Percentiles rank a stretch among this genome's conserved stretches.
Conservation (phyloP, 2,329 filamentous ascomycete species). For the Hymenoscyphus salicellus region DNA sequence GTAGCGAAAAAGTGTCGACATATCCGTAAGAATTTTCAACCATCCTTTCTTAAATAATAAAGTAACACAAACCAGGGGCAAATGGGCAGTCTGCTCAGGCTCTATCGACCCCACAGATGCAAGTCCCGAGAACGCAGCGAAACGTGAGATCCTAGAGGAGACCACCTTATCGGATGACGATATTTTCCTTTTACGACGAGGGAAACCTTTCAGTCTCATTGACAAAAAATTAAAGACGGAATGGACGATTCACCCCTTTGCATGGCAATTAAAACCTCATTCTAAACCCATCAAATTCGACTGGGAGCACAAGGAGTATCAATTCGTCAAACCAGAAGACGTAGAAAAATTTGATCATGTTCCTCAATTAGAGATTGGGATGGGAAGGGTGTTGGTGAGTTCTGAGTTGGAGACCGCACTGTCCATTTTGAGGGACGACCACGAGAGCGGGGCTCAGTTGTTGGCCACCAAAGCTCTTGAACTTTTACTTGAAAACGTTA, state of each 20-base stretch:
- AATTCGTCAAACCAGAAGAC: slow-evolving; percentile 49
- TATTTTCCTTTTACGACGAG: slow-evolving; percentile 34
- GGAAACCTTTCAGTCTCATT: slow-evolving; percentile 56
- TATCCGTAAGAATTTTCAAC: slow-evolving; percentile 49
- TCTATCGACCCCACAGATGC: slow-evolving; percentile 54
- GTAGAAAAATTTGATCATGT: slow-evolving; percentile 50
- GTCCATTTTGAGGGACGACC: slow-evolving; percentile 50
- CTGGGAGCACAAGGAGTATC: slow-evolving; percentile 62
- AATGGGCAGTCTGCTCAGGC: slow-evolving; percentile 61
- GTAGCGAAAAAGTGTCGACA: slow-evolving; percentile 57
- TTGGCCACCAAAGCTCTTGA: slow-evolving; percentile 53
- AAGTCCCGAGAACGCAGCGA: slow-evolving; percentile 54
- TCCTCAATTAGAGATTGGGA: slow-evolving; percentile 54
- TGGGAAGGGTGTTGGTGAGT: slow-evolving; percentile 53
- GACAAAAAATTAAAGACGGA: slow-evolving; percentile 52
- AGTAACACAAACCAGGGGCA: slow-evolving; percentile 42
- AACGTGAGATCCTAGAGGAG: slow-evolving; percentile 62
- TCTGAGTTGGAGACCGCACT: slow-evolving; percentile 47
- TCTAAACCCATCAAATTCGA: slow-evolving; percentile 50
- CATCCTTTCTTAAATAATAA: slow-evolving; percentile 6
- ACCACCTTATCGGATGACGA: slow-evolving; percentile 48
- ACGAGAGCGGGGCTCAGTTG: slow-evolving; percentile 57
- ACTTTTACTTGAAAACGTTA: slow-evolving; percentile 47
- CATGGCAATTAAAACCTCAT: slow-evolving; percentile 48
- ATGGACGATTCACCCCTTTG: slow-evolving; percentile 64